Conservation (phyloP, 441 rosid species). For the Mallotus repandus region DNA sequence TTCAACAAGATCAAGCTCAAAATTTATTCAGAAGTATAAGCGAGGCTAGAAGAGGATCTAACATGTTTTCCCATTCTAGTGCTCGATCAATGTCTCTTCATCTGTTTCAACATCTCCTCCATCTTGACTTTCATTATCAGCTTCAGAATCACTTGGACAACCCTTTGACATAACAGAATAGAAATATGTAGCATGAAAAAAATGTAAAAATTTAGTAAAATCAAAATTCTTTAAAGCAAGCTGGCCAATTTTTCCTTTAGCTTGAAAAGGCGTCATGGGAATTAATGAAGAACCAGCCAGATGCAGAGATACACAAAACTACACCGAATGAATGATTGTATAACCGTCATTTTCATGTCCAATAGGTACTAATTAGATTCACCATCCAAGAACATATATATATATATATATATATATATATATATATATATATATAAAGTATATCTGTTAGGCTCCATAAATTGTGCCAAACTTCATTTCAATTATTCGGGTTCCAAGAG, state of each 20-base stretch:
- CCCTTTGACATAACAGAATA: slow-evolving; percentile 97
- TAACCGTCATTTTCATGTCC: not conserved
- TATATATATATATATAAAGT: too few relatives aligned
- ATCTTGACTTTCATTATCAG: slow-evolving; percentile 85
- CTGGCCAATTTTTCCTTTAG: not conserved
- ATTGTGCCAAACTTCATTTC: not conserved
- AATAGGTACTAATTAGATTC: not conserved
- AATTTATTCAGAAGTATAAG: slow-evolving; percentile 14
- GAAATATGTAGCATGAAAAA: slow-evolving; percentile 59
- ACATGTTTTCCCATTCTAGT: slow-evolving; percentile 94
- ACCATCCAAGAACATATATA: not conserved
- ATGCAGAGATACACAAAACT: not conserved
- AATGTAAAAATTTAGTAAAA: slow-evolving; percentile 20
- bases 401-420: too few relatives aligned
- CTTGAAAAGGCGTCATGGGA: not conserved
- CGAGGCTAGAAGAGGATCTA: slow-evolving; percentile 30
- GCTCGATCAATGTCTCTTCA: slow-evolving; percentile 82
- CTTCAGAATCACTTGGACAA: slow-evolving; percentile 80
- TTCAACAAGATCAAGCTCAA: slow-evolving; percentile 27
- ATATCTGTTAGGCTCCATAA: not conserved
- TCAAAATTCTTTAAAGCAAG: not conserved
- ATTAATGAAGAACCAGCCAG: not conserved
- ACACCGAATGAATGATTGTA: not conserved
- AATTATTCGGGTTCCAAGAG: not conserved
- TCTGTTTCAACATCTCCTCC: slow-evolving; percentile 86